phyloP scores from a whole-genome alignment of 805 yeast genomes.

The Cyberlindnera veronae region DNA sequence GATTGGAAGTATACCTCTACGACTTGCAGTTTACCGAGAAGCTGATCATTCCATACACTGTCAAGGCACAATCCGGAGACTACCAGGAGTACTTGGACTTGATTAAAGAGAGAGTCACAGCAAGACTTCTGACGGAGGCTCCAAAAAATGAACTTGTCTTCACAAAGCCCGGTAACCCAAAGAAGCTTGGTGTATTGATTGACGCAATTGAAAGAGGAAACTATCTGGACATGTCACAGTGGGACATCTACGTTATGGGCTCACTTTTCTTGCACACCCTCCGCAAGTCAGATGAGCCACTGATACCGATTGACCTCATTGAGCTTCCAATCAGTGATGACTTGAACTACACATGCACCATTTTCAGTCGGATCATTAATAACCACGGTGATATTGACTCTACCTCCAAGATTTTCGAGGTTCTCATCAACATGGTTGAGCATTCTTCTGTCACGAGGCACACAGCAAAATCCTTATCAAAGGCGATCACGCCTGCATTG shows the following conservation, averaged over 20 bases:
- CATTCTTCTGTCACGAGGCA: slow-evolving; percentile 41
- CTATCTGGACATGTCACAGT: slow-evolving; percentile 57
- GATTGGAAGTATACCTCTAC: slow-evolving; percentile 69
- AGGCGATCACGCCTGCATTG: slow-evolving; percentile 40
- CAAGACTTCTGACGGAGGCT: slow-evolving; percentile 41
- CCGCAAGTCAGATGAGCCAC: slow-evolving; percentile 48
- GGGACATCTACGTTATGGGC: slow-evolving; percentile 51
- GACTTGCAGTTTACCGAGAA: slow-evolving; percentile 52
- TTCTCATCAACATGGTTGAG: slow-evolving; percentile 41
- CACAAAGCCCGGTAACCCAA: slow-evolving; percentile 54
- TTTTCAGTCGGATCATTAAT: slow-evolving; percentile 34
- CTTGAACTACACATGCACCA: slow-evolving; percentile 37
- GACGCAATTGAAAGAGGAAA: slow-evolving; percentile 53
- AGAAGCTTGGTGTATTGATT: slow-evolving; percentile 39
- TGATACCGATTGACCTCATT: slow-evolving; percentile 49
- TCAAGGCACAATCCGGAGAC: slow-evolving; percentile 27
- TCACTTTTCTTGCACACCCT: slow-evolving; percentile 43
- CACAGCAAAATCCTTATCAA: slow-evolving; percentile 24
- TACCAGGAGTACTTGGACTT: slow-evolving; percentile 36
- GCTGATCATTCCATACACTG: slow-evolving; percentile 44
- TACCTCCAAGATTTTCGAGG: slow-evolving; percentile 40
- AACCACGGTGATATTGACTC: slow-evolving; percentile 30
- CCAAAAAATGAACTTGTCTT: slow-evolving; percentile 43
- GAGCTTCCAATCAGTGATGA: slow-evolving; percentile 52
- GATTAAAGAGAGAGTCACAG: slow-evolving; percentile 48